Evolutionary conservation across 1,139 yeast genomes (phyloP).

Genomic region (Pichia sp.): DNA sequence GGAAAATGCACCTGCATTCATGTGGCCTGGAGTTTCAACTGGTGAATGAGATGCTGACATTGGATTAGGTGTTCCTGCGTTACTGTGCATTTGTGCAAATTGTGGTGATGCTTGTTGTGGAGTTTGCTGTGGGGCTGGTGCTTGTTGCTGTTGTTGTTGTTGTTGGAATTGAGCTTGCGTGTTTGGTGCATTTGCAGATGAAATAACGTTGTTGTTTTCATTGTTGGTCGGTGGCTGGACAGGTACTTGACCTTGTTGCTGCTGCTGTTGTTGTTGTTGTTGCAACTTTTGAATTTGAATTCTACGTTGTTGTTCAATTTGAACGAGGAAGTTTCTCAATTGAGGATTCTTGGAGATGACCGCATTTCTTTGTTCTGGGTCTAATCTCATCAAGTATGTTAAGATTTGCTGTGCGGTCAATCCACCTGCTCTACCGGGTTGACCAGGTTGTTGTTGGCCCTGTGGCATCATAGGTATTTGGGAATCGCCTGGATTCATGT

Average conservation of each 20-base stretch:
- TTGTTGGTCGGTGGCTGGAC: too few species aligned
- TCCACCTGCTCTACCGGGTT: slow-evolving; percentile 1
- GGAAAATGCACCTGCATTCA: background rate
- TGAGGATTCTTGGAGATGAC: slow-evolving; percentile 33
- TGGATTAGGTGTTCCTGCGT: background rate
- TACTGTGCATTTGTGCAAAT: background rate
- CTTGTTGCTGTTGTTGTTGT: background rate
- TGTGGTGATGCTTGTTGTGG: background rate
- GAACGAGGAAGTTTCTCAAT: slow-evolving; percentile 30
- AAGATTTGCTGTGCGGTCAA: slow-evolving; percentile 30
- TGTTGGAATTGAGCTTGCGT: slow-evolving; percentile 6
- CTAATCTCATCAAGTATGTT: slow-evolving; percentile 32
- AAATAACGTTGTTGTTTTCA: slow-evolving; percentile 18
- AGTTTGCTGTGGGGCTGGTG: background rate
- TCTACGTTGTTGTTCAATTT: slow-evolving; percentile 36
- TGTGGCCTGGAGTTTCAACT: background rate
- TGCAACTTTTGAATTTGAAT: slow-evolving; percentile 27
- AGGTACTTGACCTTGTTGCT: slow-evolving; percentile 21
- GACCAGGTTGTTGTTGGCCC: background rate
- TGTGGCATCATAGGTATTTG: slow-evolving; percentile 1
- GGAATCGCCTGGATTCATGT: background rate
- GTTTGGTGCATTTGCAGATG: slow-evolving; percentile 1
- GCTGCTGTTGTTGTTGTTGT: slow-evolving; percentile 25
- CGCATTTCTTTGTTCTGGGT: slow-evolving; percentile 32
- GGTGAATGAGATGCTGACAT: background rate